Evolutionary conservation across 78 protist species (phyloP).

Genomic region (Dictyostelium discoideum): dicty_2.7 NC_007089.4:1854501-1855000

Average conservation of each 20-base stretch:
- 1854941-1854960: not conserved
- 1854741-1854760: not conserved
- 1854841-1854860: not conserved
- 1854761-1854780: not conserved
- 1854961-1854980: not conserved
- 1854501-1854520: not conserved
- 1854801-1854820: too few relatives aligned
- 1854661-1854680: not conserved
- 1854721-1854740: not conserved
- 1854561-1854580: constrained; percentile 16
- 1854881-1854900: not conserved
- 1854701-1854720: not conserved
- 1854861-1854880: not conserved
- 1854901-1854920: too few relatives aligned
- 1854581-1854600: constrained; percentile 21
- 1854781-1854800: not conserved
- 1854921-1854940: not conserved
- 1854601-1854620: not conserved
- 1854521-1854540: constrained; percentile 4
- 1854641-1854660: not conserved
- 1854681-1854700: not conserved
- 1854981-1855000: too few relatives aligned
- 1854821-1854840: too few relatives aligned
- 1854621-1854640: not conserved
- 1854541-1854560: not conserved